These are phyloP conservation scores for Sideroxylon spinosum DNA, from an alignment of 179 eudicot genomes.

Conservation along the genomic window DNA sequence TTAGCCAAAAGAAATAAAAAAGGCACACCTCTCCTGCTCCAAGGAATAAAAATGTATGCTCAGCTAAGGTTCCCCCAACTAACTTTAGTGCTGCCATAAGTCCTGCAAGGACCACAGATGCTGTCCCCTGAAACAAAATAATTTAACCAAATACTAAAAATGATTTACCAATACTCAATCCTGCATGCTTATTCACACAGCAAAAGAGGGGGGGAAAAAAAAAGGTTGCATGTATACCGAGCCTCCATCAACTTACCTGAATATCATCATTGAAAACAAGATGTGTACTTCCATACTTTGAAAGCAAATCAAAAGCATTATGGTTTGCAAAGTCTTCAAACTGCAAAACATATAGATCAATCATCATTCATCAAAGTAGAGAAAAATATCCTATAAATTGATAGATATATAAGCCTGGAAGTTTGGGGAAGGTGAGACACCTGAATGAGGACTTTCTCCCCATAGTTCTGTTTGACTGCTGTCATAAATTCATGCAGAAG, in stretches of 20 bases:
- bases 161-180: neutral
- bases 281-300: conserved; percentile 52
- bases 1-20: conserved; percentile 69
- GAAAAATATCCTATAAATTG: neutral
- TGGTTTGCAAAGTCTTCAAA: conserved; percentile 77
- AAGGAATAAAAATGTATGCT: conserved; percentile 60
- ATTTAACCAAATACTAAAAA: neutral
- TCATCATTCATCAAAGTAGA: neutral
- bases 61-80: conserved; percentile 67
- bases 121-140: conserved; percentile 54
- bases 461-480: conserved; percentile 70
- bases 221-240: neutral
- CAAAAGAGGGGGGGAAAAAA: neutral
- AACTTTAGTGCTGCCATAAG: conserved; percentile 55
- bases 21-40: conserved; percentile 74
- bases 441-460: conserved; percentile 76
- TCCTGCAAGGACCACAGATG: conserved; percentile 74
- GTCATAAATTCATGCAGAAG: conserved; percentile 66
- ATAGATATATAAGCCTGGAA: neutral
- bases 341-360: conserved; percentile 26
- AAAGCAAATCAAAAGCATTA: conserved; percentile 65
- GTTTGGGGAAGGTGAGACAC: conserved; percentile 20
- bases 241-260: conserved; percentile 38
- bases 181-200: neutral
- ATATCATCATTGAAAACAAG: conserved; percentile 79